Conservation (phyloP, 768 basidiomycete genomes). For the Russula sp. region DNA sequence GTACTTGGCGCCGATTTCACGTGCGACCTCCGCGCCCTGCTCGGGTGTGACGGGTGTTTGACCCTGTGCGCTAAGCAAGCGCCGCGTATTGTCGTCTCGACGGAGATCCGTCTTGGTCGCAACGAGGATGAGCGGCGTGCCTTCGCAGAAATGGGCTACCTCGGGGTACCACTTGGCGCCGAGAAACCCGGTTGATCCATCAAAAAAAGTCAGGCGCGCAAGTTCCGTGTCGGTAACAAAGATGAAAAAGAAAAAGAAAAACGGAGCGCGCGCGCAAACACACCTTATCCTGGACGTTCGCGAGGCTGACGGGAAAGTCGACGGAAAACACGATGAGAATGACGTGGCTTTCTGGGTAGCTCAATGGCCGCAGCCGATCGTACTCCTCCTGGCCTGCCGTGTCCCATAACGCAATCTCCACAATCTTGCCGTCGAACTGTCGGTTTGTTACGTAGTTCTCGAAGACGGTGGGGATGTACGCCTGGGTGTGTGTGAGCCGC, state of each 20-base stretch:
- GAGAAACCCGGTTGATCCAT: conserved; percentile 4
- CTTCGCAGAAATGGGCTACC: conserved; percentile 87
- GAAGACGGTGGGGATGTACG: conserved; percentile 90
- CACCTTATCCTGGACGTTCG: conserved; percentile 87
- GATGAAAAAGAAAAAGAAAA: not conserved
- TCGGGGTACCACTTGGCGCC: conserved; percentile 79
- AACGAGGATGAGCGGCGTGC: conserved; percentile 84
- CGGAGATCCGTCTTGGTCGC: conserved; percentile 93
- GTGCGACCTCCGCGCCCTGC: conserved; percentile 80
- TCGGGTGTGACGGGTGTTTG: conserved; percentile 72
- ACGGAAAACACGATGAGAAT: conserved; percentile 93
- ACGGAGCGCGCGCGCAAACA: conserved; percentile 23
- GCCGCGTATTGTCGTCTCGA: conserved; percentile 74
- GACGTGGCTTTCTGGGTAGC: conserved; percentile 84
- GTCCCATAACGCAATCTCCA: conserved; percentile 98
- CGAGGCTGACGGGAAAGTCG: conserved; percentile 87
- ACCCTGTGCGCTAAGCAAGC: conserved; percentile 88
- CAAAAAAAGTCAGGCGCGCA: conserved; percentile 1
- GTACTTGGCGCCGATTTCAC: conserved; percentile 91
- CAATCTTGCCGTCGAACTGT: conserved; percentile 77
- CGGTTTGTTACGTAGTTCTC: conserved; percentile 92
- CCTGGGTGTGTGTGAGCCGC: conserved; percentile 40
- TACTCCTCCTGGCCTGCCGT: conserved; percentile 98
- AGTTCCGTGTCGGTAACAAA: not conserved
- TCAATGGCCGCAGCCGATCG: conserved; percentile 78